These are phyloP conservation scores for Alternaria longipes DNA, from an alignment of 2,329 filamentous ascomycete genomes.

Conservation along the genomic window DNA sequence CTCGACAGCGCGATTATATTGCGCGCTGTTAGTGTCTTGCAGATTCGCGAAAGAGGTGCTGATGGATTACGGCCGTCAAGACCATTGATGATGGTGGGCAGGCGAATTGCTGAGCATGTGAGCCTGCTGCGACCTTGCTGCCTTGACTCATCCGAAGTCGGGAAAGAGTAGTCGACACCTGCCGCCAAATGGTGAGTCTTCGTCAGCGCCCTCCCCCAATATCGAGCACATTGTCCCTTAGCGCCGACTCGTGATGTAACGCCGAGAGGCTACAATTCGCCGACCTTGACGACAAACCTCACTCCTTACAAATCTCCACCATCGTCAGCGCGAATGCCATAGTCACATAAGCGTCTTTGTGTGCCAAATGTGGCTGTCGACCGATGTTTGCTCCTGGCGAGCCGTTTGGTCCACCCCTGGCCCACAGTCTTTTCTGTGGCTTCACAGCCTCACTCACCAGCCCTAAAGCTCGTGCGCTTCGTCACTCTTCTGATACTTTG, in stretches of 20 bases:
- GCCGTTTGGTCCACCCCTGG: constrained; percentile 6
- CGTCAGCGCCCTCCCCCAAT: constrained; percentile 11
- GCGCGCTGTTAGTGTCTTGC: constrained; percentile 14
- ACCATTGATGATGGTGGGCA: background rate
- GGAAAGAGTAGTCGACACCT: constrained; percentile 21
- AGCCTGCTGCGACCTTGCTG: constrained; percentile 31
- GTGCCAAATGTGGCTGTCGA: constrained; percentile 15
- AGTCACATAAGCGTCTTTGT: constrained; percentile 15
- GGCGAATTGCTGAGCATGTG: constrained; percentile 25
- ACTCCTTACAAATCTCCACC: constrained; percentile 16
- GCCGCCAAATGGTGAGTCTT: constrained; percentile 1
- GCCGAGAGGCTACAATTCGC: constrained; percentile 2
- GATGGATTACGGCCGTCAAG: background rate
- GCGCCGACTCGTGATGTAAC: background rate
- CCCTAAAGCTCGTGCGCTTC: constrained; percentile 6
- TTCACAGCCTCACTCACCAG: constrained; percentile 21
- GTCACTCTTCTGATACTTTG: background rate
- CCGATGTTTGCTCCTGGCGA: constrained; percentile 4
- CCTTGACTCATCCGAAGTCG: constrained; percentile 33
- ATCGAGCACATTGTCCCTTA: background rate
- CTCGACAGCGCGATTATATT: constrained; percentile 7
- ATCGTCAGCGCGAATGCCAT: constrained; percentile 2
- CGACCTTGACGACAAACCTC: constrained; percentile 1
- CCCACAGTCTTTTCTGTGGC: background rate
- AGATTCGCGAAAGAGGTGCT: constrained; percentile 12